Conservation (phyloP, 2,329 filamentous ascomycete species). For the Claviceps digitariae region DNA sequence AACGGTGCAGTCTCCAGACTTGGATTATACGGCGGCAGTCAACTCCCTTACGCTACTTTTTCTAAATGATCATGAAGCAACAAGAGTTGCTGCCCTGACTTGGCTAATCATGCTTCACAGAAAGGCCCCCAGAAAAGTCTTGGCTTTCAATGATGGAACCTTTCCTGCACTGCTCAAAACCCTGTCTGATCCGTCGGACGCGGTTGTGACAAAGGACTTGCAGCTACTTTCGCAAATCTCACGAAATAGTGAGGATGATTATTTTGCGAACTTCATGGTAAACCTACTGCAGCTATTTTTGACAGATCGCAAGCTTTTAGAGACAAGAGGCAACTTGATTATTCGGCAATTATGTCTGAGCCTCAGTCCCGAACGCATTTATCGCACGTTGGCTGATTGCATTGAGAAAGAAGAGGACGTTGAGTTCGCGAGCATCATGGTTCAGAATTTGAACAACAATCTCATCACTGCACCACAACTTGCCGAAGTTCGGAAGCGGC, state of each 20-base stretch:
- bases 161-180: constrained; percentile 95
- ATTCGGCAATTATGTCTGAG: constrained; percentile 90
- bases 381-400: constrained; percentile 87
- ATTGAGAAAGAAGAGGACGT: constrained; percentile 97
- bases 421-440: constrained; percentile 98
- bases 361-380: constrained; percentile 87
- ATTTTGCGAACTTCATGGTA: constrained; percentile 97
- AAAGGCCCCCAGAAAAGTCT: constrained; percentile 83
- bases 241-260: constrained; percentile 89
- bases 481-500: constrained; percentile 73
- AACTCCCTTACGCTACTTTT: constrained; percentile 88
- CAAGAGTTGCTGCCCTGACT: constrained; percentile 79
- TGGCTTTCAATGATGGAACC: constrained; percentile 93
- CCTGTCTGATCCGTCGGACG: constrained; percentile 85
- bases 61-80: constrained; percentile 92
- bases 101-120: constrained; percentile 98
- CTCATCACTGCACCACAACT: constrained; percentile 94
- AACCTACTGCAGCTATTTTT: constrained; percentile 91
- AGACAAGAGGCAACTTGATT: constrained; percentile 88
- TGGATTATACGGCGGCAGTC: constrained; percentile 94
- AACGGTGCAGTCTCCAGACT: constrained; percentile 42
- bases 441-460: constrained; percentile 98
- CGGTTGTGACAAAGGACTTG: constrained; percentile 87
- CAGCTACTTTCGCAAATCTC: constrained; percentile 93
- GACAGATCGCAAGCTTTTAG: constrained; percentile 79